Percentiles rank a stretch among this genome's conserved stretches.
Evolutionary conservation across 306 rosid genomes (phyloP).

Genomic region (Luffa acutangula): DNA sequence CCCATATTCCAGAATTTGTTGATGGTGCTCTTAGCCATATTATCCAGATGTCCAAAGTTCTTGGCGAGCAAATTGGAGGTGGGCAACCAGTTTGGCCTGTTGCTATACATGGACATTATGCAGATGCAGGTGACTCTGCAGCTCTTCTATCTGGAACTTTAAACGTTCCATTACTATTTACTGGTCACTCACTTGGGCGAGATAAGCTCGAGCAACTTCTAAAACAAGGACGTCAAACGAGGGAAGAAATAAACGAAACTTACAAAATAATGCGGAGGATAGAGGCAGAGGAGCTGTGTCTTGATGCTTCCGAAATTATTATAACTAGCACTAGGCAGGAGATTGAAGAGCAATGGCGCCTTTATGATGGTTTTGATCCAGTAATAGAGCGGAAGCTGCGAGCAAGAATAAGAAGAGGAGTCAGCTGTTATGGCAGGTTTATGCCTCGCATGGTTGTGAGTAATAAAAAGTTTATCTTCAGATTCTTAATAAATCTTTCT

Average conservation of each 20-base stretch:
- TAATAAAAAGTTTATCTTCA: slow-evolving; percentile 2
- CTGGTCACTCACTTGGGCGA: slow-evolving; percentile 53
- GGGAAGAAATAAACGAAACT: slow-evolving; percentile 42
- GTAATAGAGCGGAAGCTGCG: slow-evolving; percentile 43
- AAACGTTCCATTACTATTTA: slow-evolving; percentile 50
- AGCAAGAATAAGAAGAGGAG: slow-evolving; percentile 47
- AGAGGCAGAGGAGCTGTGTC: slow-evolving; percentile 54
- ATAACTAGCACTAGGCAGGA: slow-evolving; percentile 63
- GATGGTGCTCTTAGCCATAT: slow-evolving; percentile 45
- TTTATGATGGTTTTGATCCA: slow-evolving; percentile 66
- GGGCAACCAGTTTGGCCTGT: slow-evolving; percentile 48
- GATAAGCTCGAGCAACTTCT: slow-evolving; percentile 50
- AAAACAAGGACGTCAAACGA: slow-evolving; percentile 50
- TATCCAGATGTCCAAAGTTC: slow-evolving; percentile 40
- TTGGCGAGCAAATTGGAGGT: slow-evolving; percentile 45
- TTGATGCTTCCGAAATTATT: slow-evolving; percentile 49
- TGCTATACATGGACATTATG: slow-evolving; percentile 57
- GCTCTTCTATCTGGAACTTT: slow-evolving; percentile 53
- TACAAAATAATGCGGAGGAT: slow-evolving; percentile 60
- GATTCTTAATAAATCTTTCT: not conserved
- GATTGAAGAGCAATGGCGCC: slow-evolving; percentile 55
- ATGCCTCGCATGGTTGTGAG: slow-evolving; percentile 60
- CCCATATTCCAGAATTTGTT: slow-evolving; percentile 42
- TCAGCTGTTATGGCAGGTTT: slow-evolving; percentile 47
- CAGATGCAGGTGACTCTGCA: slow-evolving; percentile 57